Conservation (phyloP, 176 grass and related monocot species). For the Cenchrus fungigraminus region DNA sequence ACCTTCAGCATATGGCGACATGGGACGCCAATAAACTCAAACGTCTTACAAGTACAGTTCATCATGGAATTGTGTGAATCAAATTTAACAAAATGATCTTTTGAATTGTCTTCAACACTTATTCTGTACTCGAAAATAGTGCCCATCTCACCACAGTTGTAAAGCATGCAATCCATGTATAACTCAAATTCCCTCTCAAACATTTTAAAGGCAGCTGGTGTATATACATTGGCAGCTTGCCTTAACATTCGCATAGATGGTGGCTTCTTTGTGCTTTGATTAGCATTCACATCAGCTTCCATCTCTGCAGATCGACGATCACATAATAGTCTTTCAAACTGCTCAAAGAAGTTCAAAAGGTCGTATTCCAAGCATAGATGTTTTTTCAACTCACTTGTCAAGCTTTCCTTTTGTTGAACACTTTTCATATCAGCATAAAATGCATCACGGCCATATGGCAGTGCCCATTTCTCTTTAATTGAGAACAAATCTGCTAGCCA, state of each 20-base stretch:
- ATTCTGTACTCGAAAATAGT: conserved; percentile 78
- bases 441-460: conserved; percentile 70
- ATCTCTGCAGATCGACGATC: conserved; percentile 68
- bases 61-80: conserved; percentile 69
- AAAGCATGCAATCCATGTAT: conserved; percentile 96
- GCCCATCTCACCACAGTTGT: conserved; percentile 65
- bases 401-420: conserved; percentile 81
- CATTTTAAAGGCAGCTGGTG: conserved; percentile 92
- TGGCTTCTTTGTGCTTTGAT: conserved; percentile 69
- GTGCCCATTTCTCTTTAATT: conserved; percentile 83
- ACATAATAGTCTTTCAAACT: conserved; percentile 70
- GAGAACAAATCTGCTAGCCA: conserved; percentile 77
- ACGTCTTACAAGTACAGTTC: conserved; percentile 81
- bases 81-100: conserved; percentile 86
- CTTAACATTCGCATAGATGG: conserved; percentile 88
- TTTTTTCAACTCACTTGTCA: conserved; percentile 68
- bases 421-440: conserved; percentile 94
- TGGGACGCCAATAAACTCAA: conserved; percentile 84
- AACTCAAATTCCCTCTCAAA: conserved; percentile 97
- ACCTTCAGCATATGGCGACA: conserved; percentile 88
- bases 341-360: conserved; percentile 73
- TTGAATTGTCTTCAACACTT: conserved; percentile 60
- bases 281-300: conserved; percentile 67
- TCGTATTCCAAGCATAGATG: conserved; percentile 60
- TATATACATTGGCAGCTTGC: conserved; percentile 85